These are phyloP conservation scores for Pleurotus cornucopiae DNA, from an alignment of 768 basidiomycete species.

Conservation along the genomic window DNA sequence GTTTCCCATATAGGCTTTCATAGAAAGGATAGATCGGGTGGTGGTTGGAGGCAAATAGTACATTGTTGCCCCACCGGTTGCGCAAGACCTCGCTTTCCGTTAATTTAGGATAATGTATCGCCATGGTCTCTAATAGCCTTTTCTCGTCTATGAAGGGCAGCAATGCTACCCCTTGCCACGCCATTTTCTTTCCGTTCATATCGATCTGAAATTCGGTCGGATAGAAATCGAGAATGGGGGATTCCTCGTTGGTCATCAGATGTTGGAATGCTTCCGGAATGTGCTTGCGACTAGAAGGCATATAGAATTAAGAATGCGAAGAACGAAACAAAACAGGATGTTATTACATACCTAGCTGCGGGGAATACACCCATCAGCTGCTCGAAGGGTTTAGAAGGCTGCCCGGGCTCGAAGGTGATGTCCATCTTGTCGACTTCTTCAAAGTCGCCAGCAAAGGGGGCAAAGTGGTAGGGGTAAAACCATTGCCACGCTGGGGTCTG, in stretches of 20 bases:
- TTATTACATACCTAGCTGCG: conserved; percentile 65
- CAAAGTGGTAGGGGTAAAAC: conserved; percentile 99
- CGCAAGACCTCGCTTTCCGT: conserved; percentile 78
- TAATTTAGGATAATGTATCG: conserved; percentile 57
- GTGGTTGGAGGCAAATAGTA: conserved; percentile 79
- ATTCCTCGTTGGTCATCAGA: conserved; percentile 83
- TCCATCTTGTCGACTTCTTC: conserved; percentile 73
- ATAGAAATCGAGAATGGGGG: conserved; percentile 96
- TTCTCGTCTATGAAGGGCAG: conserved; percentile 92
- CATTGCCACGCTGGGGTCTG: conserved; percentile 96
- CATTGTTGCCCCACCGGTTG: conserved; percentile 82
- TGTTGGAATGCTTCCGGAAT: conserved; percentile 83
- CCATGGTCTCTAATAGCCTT: conserved; percentile 83
- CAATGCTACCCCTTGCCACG: conserved; percentile 97
- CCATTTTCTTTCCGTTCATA: conserved; percentile 99
- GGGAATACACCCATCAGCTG: conserved; percentile 99
- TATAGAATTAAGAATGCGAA: background rate
- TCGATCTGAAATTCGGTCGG: conserved; percentile 90
- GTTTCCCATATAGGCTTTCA: conserved; percentile 87
- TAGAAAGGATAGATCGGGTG: conserved; percentile 86
- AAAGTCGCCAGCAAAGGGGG: conserved; percentile 96
- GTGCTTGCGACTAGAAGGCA: conserved; percentile 64
- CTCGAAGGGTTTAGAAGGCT: conserved; percentile 95
- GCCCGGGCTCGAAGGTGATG: conserved; percentile 73
- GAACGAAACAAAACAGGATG: conserved; percentile 5